Evolutionary conservation across 768 basidiomycete species (phyloP), one percentile per base, ranked within the genome.

Genomic region (Porphyrellus cyaneotinctus): DNA sequence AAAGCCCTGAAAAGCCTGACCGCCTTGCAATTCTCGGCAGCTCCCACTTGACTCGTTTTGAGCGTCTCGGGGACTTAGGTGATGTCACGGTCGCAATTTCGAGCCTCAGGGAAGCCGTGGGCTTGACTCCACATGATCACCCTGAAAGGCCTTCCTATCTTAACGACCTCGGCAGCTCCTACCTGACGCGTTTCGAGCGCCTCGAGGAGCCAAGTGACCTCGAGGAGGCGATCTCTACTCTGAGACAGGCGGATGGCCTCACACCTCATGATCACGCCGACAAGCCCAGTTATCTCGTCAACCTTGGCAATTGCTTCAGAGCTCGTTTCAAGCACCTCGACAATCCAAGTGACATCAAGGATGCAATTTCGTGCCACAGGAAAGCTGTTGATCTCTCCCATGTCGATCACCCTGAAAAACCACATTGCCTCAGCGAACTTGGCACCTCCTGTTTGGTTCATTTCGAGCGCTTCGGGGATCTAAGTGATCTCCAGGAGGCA

Each of bases 401-500:
- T 13, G 11, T 36, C 23, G 44, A 17, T 18, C 53, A 51, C 32
- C 49, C 49, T 0, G n/a, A 36, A 14, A 45, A 36, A 23, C 20
- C 49, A 6, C 1, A 3, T 2, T 8, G 24, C 11, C 24, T 53
- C 3, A 18, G 22, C 22, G 31, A n/a, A 6, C 52, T 57, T 18
- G 52, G 47, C 0, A 31, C 0, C 6, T 17, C 13, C 26, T 28
- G 9, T 9, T 28, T 28, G 26, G 26, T 28, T 38, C 56, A 53
- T 20, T 57, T 57, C 10, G 18, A 47, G 38, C 38, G 11, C 13
- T 20, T 54, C 2, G 41, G 32, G 5, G 20, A 32, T 1, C 18
- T n/a, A n/a, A 17, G 15, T 14, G 48, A 57, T 17, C 43, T 57
- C 7, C 33, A 41, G n/a, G 26, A 57, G 14, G 47, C 44, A 11